Base-by-base conservation (phyloP, 2,329 filamentous ascomycete species). In the Zopfia rhizophila region DNA sequence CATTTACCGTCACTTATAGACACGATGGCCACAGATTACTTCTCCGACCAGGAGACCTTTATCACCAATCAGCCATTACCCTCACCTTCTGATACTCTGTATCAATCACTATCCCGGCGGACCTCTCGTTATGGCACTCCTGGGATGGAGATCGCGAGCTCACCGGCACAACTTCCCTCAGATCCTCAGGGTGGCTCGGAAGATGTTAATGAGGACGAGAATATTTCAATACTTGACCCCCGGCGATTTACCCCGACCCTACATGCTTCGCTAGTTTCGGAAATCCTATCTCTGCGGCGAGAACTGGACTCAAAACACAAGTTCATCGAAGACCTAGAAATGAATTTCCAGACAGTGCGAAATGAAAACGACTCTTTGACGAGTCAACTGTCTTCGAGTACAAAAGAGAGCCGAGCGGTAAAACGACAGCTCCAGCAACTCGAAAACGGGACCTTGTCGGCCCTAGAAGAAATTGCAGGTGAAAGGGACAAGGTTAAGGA, bases 161-260 rank as follows among this genome's bases (percentile, higher is more conserved):
- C 89, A 1, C 85, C 87, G 23, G 76, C 78, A 18, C 78, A 78
- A 16, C 71, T 82, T 19, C 76, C 77, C 13, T 72, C 78, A 16
- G 83, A 59, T 75, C 78, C 14, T 82, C 82, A 11, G 77, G 56
- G 52, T 18, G 48, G 53, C 22, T 47, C 53, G 2, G 58, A 79
- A 46, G 86, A 90, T 65, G 72, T 83, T 17, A 74, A 77, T 16
- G 81, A 75, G 42, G 85, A 93, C 55, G 88, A 93, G 53, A 83
- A 77, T 31, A 85, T 91, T 23, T 84, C 83, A 2, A 85, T 91
- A 16, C 78, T 97, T 21, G 94, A 99, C 65, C 91, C 94, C 3
- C 85, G 93, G 43, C 84, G 94, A 25, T 97, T 99, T 66, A 99
- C 94, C 0, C 94, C 94, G 1, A 97, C 92, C 0, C 76, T 99